Percentiles rank a stretch among this genome's conserved stretches.
Evolutionary conservation across 2,329 filamentous ascomycete genomes (phyloP).

Genomic region (Aspergillus sp.): DNA sequence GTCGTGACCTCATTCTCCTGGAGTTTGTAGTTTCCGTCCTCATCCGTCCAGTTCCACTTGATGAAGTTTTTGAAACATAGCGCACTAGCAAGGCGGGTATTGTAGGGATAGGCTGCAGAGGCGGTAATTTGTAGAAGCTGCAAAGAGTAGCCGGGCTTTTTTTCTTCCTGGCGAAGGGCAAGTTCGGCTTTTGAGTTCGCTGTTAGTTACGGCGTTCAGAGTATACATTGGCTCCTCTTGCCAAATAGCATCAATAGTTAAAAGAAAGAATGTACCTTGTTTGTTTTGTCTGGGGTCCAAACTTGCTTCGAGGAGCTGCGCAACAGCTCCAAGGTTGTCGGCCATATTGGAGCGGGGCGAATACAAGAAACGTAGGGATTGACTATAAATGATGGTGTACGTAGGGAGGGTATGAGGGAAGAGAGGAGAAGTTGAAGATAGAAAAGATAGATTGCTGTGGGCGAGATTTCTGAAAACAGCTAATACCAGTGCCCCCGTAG

Average conservation of each 20-base stretch:
- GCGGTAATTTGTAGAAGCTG: slow-evolving; percentile 87
- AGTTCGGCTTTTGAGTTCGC: slow-evolving; percentile 65
- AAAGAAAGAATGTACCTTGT: slow-evolving; percentile 65
- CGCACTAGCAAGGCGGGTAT: slow-evolving; percentile 81
- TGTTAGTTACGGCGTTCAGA: background rate
- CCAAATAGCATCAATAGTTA: background rate
- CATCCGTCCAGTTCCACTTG: slow-evolving; percentile 90
- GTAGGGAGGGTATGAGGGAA: background rate
- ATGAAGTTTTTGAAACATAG: slow-evolving; percentile 99
- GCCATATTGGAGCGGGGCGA: slow-evolving; percentile 51
- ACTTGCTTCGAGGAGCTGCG: slow-evolving; percentile 85
- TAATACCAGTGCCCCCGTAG: slow-evolving; percentile 4
- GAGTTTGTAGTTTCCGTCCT: slow-evolving; percentile 91
- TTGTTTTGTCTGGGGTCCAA: slow-evolving; percentile 84
- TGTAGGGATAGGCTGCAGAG: slow-evolving; percentile 67
- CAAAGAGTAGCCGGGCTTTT: slow-evolving; percentile 83
- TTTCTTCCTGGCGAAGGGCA: slow-evolving; percentile 74
- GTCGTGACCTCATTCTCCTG: slow-evolving; percentile 76
- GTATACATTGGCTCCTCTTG: background rate
- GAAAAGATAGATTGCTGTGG: background rate
- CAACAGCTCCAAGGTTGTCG: slow-evolving; percentile 62
- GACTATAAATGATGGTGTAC: background rate
- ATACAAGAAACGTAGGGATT: slow-evolving; percentile 5
- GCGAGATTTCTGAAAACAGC: background rate
- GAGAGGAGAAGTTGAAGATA: background rate